Evolutionary conservation across 169 alveolate genomes (phyloP).

Genomic region (Plasmodium billcollinsi): DNA sequence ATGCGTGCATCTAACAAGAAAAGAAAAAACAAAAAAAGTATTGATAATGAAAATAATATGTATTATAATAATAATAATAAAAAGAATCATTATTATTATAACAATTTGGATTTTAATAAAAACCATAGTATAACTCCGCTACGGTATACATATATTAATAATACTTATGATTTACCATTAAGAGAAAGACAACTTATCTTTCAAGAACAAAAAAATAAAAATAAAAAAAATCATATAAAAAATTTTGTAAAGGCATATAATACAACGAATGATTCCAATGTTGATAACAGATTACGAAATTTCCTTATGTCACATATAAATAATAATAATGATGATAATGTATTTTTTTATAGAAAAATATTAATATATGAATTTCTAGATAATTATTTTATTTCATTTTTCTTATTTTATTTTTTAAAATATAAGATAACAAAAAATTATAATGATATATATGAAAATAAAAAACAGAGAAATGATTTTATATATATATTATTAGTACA

Average conservation of each 20-base stretch:
- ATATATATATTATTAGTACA: constrained; percentile 37
- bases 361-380: constrained; percentile 57
- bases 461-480: constrained; percentile 21
- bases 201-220: background rate
- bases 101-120: too few relatives aligned
- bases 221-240: constrained; percentile 15
- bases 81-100: too few relatives aligned
- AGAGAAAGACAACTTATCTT: too few relatives aligned
- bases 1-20: too few relatives aligned
- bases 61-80: too few relatives aligned
- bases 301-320: constrained; percentile 13
- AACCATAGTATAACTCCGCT: too few relatives aligned
- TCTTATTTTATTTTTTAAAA: constrained; percentile 27
- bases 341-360: constrained; percentile 30
- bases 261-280: background rate
- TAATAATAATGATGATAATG: constrained; percentile 31
- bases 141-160: too few relatives aligned
- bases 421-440: background rate
- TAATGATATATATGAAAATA: background rate
- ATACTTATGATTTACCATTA: too few relatives aligned
- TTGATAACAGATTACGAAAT: constrained; percentile 19
- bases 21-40: too few relatives aligned
- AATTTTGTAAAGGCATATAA: constrained; percentile 12
- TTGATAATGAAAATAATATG: too few relatives aligned
- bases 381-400: constrained; percentile 57